Conservation (phyloP, 345 rosid genomes). For the Excoecaria cochinchinensis region DNA sequence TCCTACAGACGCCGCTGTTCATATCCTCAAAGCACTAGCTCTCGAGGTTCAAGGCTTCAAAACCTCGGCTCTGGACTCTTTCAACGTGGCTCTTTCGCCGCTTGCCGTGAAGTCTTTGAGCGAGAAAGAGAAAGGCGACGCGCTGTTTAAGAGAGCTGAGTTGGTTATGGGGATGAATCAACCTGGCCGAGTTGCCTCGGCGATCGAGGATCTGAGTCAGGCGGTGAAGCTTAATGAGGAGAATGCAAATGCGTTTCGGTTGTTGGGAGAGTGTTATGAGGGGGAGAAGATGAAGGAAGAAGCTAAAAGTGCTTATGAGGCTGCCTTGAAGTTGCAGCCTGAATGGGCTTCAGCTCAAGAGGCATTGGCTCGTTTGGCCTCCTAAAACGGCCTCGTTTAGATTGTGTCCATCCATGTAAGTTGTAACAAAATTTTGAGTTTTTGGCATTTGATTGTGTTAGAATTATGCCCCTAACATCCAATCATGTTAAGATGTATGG, state of each 20-base stretch:
- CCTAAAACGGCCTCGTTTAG: background rate
- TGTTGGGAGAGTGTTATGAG: conserved; percentile 63
- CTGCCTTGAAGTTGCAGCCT: conserved; percentile 45
- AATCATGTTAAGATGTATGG: too few species aligned
- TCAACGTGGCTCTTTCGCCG: conserved; percentile 57
- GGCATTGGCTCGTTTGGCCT: conserved; percentile 38
- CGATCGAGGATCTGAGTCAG: conserved; percentile 44
- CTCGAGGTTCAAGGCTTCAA: conserved; percentile 60
- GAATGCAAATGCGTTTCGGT: conserved; percentile 36
- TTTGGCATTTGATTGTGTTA: background rate
- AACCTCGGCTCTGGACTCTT: conserved; percentile 61
- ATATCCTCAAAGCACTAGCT: conserved; percentile 61
- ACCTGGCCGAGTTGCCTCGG: conserved; percentile 41
- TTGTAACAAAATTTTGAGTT: background rate
- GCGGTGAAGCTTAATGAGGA: conserved; percentile 37
- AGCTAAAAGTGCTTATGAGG: conserved; percentile 44
- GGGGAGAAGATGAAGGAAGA: conserved; percentile 45
- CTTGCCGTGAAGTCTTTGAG: conserved; percentile 48
- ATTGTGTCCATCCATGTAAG: background rate
- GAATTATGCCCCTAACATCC: background rate
- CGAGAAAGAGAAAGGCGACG: conserved; percentile 51
- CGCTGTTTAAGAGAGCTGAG: conserved; percentile 60
- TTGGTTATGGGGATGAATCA: conserved; percentile 39
- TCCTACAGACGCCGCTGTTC: conserved; percentile 58
- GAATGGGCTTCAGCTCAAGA: conserved; percentile 30